These are phyloP conservation scores for Ambrosia artemisiifolia DNA, from an alignment of 129 eudicot species.

Conservation along the genomic window DNA sequence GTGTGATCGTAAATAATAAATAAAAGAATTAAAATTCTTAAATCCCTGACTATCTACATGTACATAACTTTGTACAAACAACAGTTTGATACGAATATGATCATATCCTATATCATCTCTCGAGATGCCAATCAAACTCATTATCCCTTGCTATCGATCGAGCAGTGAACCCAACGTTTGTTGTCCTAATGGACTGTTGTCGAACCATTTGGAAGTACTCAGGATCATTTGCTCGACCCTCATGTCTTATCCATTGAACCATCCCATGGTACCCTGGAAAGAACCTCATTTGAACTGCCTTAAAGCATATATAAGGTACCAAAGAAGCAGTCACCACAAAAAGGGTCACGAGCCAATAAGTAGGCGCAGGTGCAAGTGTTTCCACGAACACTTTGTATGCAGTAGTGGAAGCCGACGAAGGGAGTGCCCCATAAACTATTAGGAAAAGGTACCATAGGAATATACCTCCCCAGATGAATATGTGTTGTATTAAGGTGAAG, in stretches of 20 bases:
- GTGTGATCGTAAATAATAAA: neutral
- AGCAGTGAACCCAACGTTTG: conserved; percentile 41
- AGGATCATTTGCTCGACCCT: conserved; percentile 35
- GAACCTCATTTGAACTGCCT: conserved; percentile 47
- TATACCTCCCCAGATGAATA: conserved; percentile 87
- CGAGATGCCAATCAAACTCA: conserved; percentile 20
- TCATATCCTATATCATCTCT: conserved; percentile 14
- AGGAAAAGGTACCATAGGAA: conserved; percentile 62
- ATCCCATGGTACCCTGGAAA: conserved; percentile 48
- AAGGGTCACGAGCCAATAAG: conserved; percentile 47
- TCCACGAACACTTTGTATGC: conserved; percentile 48
- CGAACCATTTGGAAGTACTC: conserved; percentile 37
- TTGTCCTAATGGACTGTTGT: conserved; percentile 32
- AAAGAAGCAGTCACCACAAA: conserved; percentile 37
- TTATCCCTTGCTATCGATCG: conserved; percentile 37
- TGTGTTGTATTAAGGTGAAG: conserved; percentile 84
- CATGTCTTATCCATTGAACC: conserved; percentile 49
- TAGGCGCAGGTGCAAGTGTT: conserved; percentile 40
- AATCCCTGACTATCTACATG: neutral
- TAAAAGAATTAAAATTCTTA: neutral
- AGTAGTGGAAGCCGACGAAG: conserved; percentile 33
- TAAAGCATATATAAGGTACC: conserved; percentile 36
- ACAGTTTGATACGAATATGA: neutral
- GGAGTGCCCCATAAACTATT: conserved; percentile 44
- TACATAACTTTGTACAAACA: neutral